Evolutionary conservation across 2,329 filamentous ascomycete genomes (phyloP).

Genomic region (Xylaria sp.): DNA sequence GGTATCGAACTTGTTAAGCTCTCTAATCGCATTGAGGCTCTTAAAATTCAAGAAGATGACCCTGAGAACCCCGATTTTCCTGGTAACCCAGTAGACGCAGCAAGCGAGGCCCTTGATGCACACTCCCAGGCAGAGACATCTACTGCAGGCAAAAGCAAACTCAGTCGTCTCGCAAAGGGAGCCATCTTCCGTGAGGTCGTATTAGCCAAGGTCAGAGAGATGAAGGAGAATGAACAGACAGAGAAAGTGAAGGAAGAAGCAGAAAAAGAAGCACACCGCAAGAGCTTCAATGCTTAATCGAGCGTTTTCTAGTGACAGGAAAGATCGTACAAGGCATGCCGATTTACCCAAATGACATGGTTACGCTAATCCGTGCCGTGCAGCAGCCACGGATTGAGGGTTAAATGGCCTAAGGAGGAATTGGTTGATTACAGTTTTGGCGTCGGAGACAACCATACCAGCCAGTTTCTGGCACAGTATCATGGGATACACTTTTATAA

Average conservation of each 20-base stretch:
- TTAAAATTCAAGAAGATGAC: slow-evolving; percentile 93
- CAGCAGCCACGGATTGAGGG: not conserved
- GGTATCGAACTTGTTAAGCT: slow-evolving; percentile 97
- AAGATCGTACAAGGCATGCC: not conserved
- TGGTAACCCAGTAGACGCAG: slow-evolving; percentile 69
- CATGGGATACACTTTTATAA: slow-evolving; percentile 16
- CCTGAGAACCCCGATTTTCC: slow-evolving; percentile 79
- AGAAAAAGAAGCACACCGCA: slow-evolving; percentile 60
- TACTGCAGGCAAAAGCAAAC: slow-evolving; percentile 54
- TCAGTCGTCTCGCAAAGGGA: slow-evolving; percentile 65
- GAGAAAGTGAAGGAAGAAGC: slow-evolving; percentile 72
- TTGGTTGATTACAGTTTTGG: slow-evolving; percentile 1
- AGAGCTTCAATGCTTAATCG: slow-evolving; percentile 48
- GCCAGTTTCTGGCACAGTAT: not conserved
- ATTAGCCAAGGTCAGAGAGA: slow-evolving; percentile 89
- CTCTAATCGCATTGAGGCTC: slow-evolving; percentile 91
- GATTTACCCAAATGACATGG: not conserved
- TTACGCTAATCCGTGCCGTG: not conserved
- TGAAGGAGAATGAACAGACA: slow-evolving; percentile 86
- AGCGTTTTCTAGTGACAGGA: not conserved
- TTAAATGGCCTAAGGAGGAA: not conserved
- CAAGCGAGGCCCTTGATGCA: slow-evolving; percentile 56
- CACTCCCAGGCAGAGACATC: slow-evolving; percentile 50
- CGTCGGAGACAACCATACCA: not conserved
- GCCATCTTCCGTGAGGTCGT: slow-evolving; percentile 96